Base-by-base conservation (phyloP, 2,329 filamentous ascomycete genomes). In the Calonectria hongkongensis region DNA sequence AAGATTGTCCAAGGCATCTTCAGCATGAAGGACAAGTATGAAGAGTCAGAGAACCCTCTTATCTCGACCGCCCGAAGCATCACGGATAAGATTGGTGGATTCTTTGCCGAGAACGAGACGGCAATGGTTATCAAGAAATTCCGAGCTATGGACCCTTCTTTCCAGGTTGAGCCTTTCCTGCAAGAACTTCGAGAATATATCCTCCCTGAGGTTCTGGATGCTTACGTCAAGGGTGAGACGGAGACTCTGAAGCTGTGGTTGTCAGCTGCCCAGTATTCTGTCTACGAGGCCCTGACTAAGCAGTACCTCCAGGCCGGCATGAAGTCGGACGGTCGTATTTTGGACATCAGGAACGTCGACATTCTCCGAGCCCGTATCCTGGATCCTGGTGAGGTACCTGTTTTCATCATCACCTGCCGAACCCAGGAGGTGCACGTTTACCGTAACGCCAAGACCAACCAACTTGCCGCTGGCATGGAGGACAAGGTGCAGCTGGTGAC, bases 391-490 rank as follows among this genome's bases (percentile, higher is more conserved):
- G 95, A 97, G 84, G 92, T 97, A 48, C 97, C 97, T 2, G 96
- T 99, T 30, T 98, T 99, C 83, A 98, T 99, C 82, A 94, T 99
- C 78, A 98, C 96, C 74, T 98, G 95, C 87, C 91, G 97, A 76
- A 98, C 97, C 13, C 97, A 99, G 84, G 97, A 99, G 85, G 96
- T 99, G 13, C 97, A 99, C 82, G 96, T 98, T 18, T 99, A 98
- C 87, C 92, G 94, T 74, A 98, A 98, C 77, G 92, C 93, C 71
- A 98, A 99, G 89, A 93, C 93, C 1, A 93, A 93, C 75, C 89
- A 98, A 84, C 91, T 99, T 60, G 96, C 96, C 3, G 96, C 96
- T 15, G 97, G 97, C 51, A 98, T 98, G 95, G 97, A 99, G 85
- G 97, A 99, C 86, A 97, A 96, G 87, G 97, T 99, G 28, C 97